Evolutionary conservation across 208 protist genomes (phyloP).

Genomic region (Polymyxa betae): DNA sequence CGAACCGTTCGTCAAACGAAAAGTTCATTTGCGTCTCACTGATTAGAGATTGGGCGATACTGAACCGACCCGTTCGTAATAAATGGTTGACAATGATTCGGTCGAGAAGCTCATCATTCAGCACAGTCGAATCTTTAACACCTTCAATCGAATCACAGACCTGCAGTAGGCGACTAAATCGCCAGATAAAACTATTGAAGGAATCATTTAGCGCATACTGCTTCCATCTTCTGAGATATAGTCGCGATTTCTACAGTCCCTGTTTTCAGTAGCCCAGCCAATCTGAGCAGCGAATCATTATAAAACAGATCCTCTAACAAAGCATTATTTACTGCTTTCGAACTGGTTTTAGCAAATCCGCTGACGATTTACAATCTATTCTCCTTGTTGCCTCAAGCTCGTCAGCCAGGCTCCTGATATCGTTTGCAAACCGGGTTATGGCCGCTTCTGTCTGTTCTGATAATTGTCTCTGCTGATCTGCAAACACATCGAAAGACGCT

Average conservation of each 20-base stretch:
- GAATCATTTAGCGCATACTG: background rate
- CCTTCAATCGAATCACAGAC: background rate
- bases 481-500: too few species aligned
- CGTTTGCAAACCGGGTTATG: too few species aligned
- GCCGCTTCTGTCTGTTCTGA: too few species aligned
- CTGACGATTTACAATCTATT: too few species aligned
- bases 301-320: too few species aligned
- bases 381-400: too few species aligned
- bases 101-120: background rate
- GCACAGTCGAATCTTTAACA: background rate
- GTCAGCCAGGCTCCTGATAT: too few species aligned
- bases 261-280: background rate
- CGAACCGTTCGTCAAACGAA: background rate
- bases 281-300: background rate
- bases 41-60: background rate
- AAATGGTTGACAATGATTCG: slow-evolving; percentile 45
- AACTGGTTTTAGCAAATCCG: too few species aligned
- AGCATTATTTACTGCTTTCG: too few species aligned
- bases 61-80: background rate
- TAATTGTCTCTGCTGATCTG: too few species aligned
- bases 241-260: background rate
- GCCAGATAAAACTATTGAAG: background rate
- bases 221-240: background rate
- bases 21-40: slow-evolving; percentile 9
- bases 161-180: background rate